Evolutionary conservation across 2,329 filamentous ascomycete genomes (phyloP).

Genomic region (Eurotiales sp.): DNA sequence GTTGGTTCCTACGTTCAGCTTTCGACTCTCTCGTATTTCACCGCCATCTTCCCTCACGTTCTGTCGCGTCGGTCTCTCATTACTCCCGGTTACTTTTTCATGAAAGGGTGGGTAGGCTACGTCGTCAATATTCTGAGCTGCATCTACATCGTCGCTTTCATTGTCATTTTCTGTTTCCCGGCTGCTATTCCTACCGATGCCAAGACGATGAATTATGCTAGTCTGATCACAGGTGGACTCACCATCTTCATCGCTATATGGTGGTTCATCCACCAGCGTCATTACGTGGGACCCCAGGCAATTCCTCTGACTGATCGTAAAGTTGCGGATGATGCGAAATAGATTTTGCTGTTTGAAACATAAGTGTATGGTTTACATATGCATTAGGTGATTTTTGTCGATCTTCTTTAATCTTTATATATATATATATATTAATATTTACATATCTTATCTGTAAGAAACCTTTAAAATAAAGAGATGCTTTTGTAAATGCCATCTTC

Average conservation of each 20-base stretch:
- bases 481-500: no score
- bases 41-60: conserved; percentile 51
- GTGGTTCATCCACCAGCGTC: conserved; percentile 36
- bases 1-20: conserved; percentile 58
- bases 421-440: no score
- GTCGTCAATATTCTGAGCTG: conserved; percentile 50
- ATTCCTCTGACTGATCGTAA: conserved; percentile 33
- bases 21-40: conserved; percentile 53
- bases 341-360: no score
- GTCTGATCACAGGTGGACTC: conserved; percentile 50
- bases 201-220: conserved; percentile 53
- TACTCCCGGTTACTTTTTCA: conserved; percentile 51
- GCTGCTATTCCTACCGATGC: conserved; percentile 45
- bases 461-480: no score
- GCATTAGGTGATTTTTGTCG: no score
- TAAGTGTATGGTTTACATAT: no score
- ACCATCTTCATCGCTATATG: conserved; percentile 48
- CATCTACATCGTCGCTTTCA: conserved; percentile 53
- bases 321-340: conserved; percentile 29
- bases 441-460: no score
- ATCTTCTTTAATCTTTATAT: no score
- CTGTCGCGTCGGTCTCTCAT: conserved; percentile 51
- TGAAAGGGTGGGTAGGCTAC: conserved; percentile 49
- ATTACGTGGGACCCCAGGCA: conserved; percentile 35
- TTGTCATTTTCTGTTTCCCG: conserved; percentile 60